phyloP scores from a whole-genome alignment of 1,284 basidiomycete species.

The Leucoagaricus sp. region DNA sequence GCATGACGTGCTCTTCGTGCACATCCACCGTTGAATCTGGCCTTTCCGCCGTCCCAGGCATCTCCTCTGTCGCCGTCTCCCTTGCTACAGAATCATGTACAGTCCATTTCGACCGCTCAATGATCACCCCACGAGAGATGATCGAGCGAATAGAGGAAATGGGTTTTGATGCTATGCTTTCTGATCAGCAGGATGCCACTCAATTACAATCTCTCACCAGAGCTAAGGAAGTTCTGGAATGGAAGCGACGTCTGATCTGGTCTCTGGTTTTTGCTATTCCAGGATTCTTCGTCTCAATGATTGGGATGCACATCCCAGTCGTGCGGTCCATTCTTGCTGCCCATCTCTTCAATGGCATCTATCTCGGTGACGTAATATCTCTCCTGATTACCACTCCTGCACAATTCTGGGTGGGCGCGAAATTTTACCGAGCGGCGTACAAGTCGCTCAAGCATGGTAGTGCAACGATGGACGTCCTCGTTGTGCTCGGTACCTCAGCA shows the following conservation, averaged over 20 bases:
- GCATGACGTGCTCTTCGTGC: constrained; percentile 90
- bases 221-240: constrained; percentile 90
- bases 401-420: constrained; percentile 89
- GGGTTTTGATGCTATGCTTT: constrained; percentile 90
- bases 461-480: constrained; percentile 97
- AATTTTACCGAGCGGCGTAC: constrained; percentile 90
- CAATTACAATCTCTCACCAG: constrained; percentile 91
- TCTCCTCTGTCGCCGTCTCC: constrained; percentile 73
- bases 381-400: constrained; percentile 88
- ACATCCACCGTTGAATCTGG: constrained; percentile 78
- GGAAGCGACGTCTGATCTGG: constrained; percentile 82
- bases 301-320: constrained; percentile 74
- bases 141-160: constrained; percentile 87
- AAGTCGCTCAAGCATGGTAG: constrained; percentile 88
- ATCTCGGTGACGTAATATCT: constrained; percentile 83
- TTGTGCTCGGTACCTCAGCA: constrained; percentile 93
- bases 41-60: constrained; percentile 73
- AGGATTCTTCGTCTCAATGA: constrained; percentile 92
- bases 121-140: constrained; percentile 82
- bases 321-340: constrained; percentile 50
- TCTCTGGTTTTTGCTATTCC: constrained; percentile 85
- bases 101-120: constrained; percentile 74
- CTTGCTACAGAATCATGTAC: constrained; percentile 74
- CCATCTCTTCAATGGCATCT: constrained; percentile 66
- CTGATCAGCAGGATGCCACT: constrained; percentile 80